Conservation (phyloP, 1,284 basidiomycete genomes). For the Cryptococcus sp. region DNA sequence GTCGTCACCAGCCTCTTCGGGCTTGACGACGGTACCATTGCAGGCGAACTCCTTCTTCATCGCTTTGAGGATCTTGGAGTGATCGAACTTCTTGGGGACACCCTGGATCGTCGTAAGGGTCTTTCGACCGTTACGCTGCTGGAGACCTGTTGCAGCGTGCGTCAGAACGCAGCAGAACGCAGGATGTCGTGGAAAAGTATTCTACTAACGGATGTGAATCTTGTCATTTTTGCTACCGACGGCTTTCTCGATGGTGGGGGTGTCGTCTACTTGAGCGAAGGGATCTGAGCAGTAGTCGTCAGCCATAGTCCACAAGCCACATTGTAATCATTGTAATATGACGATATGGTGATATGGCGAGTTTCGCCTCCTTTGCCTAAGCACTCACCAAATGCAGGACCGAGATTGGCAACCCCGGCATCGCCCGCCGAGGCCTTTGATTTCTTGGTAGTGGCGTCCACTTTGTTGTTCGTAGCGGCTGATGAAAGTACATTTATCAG, state of each 20-base stretch:
- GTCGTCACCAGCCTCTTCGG: constrained; percentile 49
- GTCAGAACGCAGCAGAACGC: neutral
- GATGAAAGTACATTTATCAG: neutral
- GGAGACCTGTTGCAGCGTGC: constrained; percentile 62
- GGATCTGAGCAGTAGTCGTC: constrained; percentile 64
- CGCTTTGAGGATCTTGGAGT: constrained; percentile 97
- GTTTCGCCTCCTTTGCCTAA: too few relatives aligned
- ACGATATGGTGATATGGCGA: too few relatives aligned
- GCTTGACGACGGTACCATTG: constrained; percentile 88
- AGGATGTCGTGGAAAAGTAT: too few relatives aligned
- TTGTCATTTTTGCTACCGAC: constrained; percentile 76
- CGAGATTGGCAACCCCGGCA: constrained; percentile 46
- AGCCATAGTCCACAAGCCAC: too few relatives aligned
- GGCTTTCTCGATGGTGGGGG: constrained; percentile 64
- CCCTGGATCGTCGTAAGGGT: constrained; percentile 98
- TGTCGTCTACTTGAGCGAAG: constrained; percentile 68
- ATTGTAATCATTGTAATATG: too few relatives aligned
- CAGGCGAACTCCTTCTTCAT: constrained; percentile 99
- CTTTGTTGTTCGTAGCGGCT: constrained; percentile 41
- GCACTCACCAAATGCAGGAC: constrained; percentile 39
- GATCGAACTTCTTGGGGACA: constrained; percentile 92
- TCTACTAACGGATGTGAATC: constrained; percentile 75
- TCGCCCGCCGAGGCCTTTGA: constrained; percentile 45
- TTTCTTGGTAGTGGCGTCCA: constrained; percentile 52
- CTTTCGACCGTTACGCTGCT: constrained; percentile 99